Evolutionary conservation across 495 filamentous ascomycete species (phyloP), one percentile per base, ranked within the genome.

Genomic region (Cairneyella variabilis): DNA sequence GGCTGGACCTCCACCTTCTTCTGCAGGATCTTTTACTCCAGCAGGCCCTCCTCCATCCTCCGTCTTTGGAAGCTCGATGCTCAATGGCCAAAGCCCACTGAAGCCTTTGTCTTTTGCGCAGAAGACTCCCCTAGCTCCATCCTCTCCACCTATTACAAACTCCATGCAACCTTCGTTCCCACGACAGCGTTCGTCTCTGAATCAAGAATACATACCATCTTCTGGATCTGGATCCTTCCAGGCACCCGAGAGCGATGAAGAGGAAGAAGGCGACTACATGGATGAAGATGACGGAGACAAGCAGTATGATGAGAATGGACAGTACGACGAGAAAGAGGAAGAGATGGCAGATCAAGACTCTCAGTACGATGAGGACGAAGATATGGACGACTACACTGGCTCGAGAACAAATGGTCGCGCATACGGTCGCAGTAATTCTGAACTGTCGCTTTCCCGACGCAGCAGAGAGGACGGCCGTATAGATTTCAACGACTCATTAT

Each of bases 11-110:
- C 89, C 90, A 12, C 88, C 88, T 20, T 83, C 81, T 2, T 80
- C 79, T 30, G 69, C 77, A 9, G 73, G 74, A 18, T 90, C 88
- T 26, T 90, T 90, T 66, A 89, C 86, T 23, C 88, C 89, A 10
- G 80, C 77, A 53, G 87, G 84, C 26, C 80, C 76, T 22, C 86
- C 88, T 17, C 77, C 80, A 20, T 83, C 79, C 6, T 78, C 78
- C 9, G 67, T 80, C 50, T 77, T 87, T 47, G 83, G 83, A 27
- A 86, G 81, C 69, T 88, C 86, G 3, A 81, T 85, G 51, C 66
- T 80, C 55, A 72, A 72, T 41, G 65, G 65, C 43, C 57, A 60
- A 54, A 69, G 74, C 14, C 67, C 69, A 22, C 69, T 70, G 14
- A 64, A 66, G 37, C 62, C 70, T 28, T 56, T 69, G 22, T 70